These are phyloP conservation scores for Viridothelium virens DNA, from an alignment of 495 filamentous ascomycete species.

Conservation along the genomic window DNA sequence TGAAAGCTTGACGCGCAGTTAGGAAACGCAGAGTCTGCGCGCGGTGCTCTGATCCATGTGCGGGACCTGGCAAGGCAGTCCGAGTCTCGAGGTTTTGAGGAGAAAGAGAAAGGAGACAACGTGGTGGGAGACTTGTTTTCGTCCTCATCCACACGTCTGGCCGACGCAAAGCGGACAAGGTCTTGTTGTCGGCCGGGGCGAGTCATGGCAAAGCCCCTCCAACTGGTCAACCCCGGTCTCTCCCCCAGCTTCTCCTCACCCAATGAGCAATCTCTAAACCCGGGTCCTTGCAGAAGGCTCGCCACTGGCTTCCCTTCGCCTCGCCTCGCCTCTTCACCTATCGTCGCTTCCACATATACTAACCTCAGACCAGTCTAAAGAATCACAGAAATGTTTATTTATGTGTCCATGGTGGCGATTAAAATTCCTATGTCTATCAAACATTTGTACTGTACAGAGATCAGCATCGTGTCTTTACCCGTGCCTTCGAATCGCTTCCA, in stretches of 20 bases:
- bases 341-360: not conserved
- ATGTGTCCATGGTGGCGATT: not conserved
- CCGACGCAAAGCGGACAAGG: conserved; percentile 15
- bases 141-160: not conserved
- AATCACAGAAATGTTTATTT: not conserved
- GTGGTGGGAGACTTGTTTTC: conserved; percentile 8
- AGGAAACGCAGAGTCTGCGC: not conserved
- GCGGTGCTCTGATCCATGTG: not conserved
- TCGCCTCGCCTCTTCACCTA: not conserved
- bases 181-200: conserved; percentile 20
- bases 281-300: conserved; percentile 10
- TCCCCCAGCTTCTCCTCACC: not conserved
- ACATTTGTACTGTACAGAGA: not conserved
- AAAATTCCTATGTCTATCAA: not conserved
- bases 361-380: conserved; percentile 14
- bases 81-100: not conserved
- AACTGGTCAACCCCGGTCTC: not conserved
- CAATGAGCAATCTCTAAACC: not conserved
- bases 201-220: conserved; percentile 2
- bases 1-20: conserved; percentile 3
- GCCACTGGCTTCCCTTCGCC: not conserved
- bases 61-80: not conserved
- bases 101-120: not conserved
- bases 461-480: not conserved
- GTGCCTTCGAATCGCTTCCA: conserved; percentile 17